Conservation (phyloP, 192 early-diverging fungal species). For the Spinellus fusiger region DNA sequence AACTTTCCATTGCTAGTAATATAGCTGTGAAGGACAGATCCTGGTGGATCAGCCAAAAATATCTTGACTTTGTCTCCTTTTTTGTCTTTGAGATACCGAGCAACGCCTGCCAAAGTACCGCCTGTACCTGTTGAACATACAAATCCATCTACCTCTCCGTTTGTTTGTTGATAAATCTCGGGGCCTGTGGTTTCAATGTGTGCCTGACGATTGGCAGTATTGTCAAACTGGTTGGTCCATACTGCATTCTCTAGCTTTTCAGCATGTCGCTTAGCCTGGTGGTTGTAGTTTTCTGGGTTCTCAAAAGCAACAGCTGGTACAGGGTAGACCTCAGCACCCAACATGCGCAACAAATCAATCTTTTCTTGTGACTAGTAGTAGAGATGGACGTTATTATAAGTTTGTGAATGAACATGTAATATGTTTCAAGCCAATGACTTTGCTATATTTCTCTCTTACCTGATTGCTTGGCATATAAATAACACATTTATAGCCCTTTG, state of each 20-base stretch:
- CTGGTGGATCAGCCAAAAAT: conserved; percentile 89
- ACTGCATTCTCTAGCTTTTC: conserved; percentile 75
- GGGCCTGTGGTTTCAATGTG: conserved; percentile 96
- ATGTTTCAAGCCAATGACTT: background rate
- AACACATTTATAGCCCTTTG: conserved; percentile 92
- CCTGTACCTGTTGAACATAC: conserved; percentile 90
- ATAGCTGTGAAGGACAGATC: conserved; percentile 85
- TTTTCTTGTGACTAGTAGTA: conserved; percentile 79
- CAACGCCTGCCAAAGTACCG: conserved; percentile 84
- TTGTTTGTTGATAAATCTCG: conserved; percentile 86
- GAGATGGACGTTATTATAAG: background rate
- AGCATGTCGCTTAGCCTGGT: conserved; percentile 83
- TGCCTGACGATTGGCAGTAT: conserved; percentile 82
- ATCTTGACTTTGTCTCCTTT: conserved; percentile 64
- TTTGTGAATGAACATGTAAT: background rate
- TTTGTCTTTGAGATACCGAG: conserved; percentile 74
- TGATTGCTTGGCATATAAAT: conserved; percentile 99
- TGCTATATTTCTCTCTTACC: conserved; percentile 13
- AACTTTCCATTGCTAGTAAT: conserved; percentile 63
- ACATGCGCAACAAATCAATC: conserved; percentile 86
- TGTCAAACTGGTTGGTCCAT: conserved; percentile 98
- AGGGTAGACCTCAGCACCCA: conserved; percentile 90
- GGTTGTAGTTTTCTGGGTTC: conserved; percentile 92
- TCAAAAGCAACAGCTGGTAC: conserved; percentile 91
- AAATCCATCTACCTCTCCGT: conserved; percentile 81